Evolutionary conservation across 192 early-diverging fungal genomes (phyloP), one percentile per base, ranked within the genome.

Genomic region (Obelidium mucronatum): DNA sequence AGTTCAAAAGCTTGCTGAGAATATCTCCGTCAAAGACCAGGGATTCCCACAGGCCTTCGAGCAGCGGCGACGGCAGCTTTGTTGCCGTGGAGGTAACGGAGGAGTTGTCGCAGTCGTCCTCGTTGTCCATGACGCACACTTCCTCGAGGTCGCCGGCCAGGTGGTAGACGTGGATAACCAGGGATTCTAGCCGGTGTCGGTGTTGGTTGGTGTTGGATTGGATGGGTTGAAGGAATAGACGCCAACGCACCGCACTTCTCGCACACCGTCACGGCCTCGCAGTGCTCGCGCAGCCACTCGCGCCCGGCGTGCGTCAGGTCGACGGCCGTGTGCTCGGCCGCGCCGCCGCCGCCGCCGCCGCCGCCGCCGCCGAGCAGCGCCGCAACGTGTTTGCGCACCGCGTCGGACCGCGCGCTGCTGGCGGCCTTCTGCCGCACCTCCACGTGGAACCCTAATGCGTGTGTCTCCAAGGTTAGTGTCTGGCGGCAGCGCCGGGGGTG

Each of bases 11-110:
- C 59, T 78, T 70, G 39, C 64, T 60, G 54, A 87, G 84, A 22
- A 92, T 62, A 33, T 85, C 67, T 11, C 87, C 83, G 17, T 92
- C 91, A 64, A 86, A 92, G 36, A 92, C 81, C 39, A 77, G 56
- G 17, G 76, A 77, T 60, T 77, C 76, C 76, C 76, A 77, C 5
- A 77, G 58, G 31, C 76, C 76, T 11, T 77, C 56, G 17, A 77
- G 35, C 0, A 13, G 28, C 28, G 42, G 52, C 34, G 76, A 67
- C 13, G 76, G 76, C 13, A 77, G 67, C 11, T 40, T 31, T 5
- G 58, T 69, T 1, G 66, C 54, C 5, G 76, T 77, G 8, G 76
- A 42, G 15, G 66, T 13, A 13, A 70, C 28, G 35, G 31, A 54
- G 19, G 36, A 26, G 35, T 69, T 69, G 4, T 67, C 76, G 36